These are phyloP conservation scores for Limnomonas spitsbergensis DNA, from an alignment of 139 green algal species.

Conservation along the genomic window DNA sequence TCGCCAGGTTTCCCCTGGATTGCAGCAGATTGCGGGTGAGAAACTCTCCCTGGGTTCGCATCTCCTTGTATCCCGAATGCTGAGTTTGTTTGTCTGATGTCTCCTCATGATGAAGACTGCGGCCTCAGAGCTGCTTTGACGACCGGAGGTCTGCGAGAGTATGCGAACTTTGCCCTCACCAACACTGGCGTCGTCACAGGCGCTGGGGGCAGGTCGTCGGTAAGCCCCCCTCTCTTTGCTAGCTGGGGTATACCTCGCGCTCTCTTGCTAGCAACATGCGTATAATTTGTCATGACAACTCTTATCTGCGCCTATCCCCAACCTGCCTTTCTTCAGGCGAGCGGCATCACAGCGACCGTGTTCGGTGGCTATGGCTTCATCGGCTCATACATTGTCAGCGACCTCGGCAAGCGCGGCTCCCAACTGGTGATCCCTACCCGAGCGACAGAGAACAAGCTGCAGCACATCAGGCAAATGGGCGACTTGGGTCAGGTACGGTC, in stretches of 20 bases:
- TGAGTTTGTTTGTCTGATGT: no score
- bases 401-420: slow-evolving; percentile 70
- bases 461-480: slow-evolving; percentile 92
- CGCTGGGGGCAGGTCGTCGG: slow-evolving; percentile 63
- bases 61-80: no score
- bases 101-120: no score
- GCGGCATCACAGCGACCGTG: slow-evolving; percentile 85
- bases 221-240: slow-evolving; percentile 31
- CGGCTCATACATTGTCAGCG: slow-evolving; percentile 87
- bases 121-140: background rate
- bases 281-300: background rate
- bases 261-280: background rate
- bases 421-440: slow-evolving; percentile 86
- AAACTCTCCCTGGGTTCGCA: no score
- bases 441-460: slow-evolving; percentile 75
- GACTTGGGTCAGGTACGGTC: slow-evolving; percentile 82
- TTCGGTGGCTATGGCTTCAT: slow-evolving; percentile 94
- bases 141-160: background rate
- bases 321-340: no score
- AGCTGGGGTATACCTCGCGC: no score
- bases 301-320: no score
- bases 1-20: no score
- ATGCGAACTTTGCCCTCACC: slow-evolving; percentile 10
- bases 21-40: no score
- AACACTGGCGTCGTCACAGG: slow-evolving; percentile 32